phyloP scores from a whole-genome alignment of 2,329 filamentous ascomycete genomes.

The Westerdykella ornata region DNA sequence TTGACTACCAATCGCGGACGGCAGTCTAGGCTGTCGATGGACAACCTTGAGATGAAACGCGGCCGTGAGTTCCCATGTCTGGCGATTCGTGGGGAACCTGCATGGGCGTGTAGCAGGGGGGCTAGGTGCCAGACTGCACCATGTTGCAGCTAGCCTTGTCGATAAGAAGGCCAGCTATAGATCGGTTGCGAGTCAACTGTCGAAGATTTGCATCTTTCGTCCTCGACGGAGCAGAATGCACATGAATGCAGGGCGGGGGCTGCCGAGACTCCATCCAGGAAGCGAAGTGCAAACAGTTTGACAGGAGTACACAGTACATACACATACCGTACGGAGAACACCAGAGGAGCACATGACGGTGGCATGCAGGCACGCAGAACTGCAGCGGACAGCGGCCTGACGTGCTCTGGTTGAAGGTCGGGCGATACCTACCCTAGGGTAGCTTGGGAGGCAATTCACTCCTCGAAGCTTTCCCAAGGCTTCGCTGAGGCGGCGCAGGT shows the following conservation, averaged over 20 bases:
- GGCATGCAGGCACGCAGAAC: constrained; percentile 1
- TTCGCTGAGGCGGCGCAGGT: background rate
- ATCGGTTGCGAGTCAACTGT: constrained; percentile 12
- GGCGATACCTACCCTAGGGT: too few species aligned
- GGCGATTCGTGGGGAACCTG: constrained; percentile 37
- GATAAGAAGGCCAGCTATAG: constrained; percentile 17
- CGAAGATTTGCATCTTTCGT: constrained; percentile 5
- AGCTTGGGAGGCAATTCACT: too few species aligned
- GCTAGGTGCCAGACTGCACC: constrained; percentile 14
- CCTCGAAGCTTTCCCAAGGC: too few species aligned
- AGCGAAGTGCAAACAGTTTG: constrained; percentile 3
- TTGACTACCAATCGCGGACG: constrained; percentile 28
- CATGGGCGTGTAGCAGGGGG: constrained; percentile 11
- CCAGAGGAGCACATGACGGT: constrained; percentile 6
- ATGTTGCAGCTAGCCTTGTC: constrained; percentile 14
- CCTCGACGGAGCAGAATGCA: constrained; percentile 1
- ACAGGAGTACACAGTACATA: constrained; percentile 1
- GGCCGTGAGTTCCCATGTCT: constrained; percentile 33
- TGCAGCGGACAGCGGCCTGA: background rate
- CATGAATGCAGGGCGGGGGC: background rate
- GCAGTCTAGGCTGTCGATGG: constrained; percentile 34
- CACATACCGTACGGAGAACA: background rate
- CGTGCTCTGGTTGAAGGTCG: background rate
- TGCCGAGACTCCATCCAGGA: constrained; percentile 1
- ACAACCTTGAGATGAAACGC: constrained; percentile 33